These are phyloP conservation scores for Blepharisma japonicum DNA, from an alignment of 73 alveolate genomes.

Conservation along the genomic window DNA sequence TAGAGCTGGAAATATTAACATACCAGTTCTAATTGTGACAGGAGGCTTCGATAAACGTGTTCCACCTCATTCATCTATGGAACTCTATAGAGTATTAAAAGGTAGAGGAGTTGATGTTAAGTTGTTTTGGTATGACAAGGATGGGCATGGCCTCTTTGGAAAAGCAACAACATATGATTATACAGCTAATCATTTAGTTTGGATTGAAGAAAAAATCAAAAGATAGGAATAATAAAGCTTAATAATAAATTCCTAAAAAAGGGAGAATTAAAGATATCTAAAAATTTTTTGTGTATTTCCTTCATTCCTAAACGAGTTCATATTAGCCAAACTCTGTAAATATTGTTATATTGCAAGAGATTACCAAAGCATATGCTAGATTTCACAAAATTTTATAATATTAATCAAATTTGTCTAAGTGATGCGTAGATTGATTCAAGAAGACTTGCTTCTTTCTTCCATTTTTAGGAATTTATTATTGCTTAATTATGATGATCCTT, in stretches of 20 bases:
- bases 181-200: slow-evolving; percentile 17
- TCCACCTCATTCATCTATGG: slow-evolving; percentile 36
- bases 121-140: slow-evolving; percentile 48
- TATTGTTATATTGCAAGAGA: no score
- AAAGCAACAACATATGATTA: slow-evolving; percentile 40
- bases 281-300: no score
- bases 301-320: no score
- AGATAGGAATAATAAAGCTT: neutral
- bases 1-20: slow-evolving; percentile 28
- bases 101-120: slow-evolving; percentile 38
- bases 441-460: no score
- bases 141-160: slow-evolving; percentile 48
- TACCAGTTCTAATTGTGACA: slow-evolving; percentile 46
- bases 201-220: slow-evolving; percentile 37
- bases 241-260: no score
- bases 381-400: no score
- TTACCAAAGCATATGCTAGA: no score
- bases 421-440: no score
- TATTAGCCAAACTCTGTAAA: no score
- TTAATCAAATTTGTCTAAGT: no score
- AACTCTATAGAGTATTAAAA: slow-evolving; percentile 38
- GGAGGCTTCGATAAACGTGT: slow-evolving; percentile 52
- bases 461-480: neutral
- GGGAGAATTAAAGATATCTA: no score
- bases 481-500: neutral